Evolutionary conservation across 1,284 basidiomycete species (phyloP).

Genomic region (Ustilago curta): DNA sequence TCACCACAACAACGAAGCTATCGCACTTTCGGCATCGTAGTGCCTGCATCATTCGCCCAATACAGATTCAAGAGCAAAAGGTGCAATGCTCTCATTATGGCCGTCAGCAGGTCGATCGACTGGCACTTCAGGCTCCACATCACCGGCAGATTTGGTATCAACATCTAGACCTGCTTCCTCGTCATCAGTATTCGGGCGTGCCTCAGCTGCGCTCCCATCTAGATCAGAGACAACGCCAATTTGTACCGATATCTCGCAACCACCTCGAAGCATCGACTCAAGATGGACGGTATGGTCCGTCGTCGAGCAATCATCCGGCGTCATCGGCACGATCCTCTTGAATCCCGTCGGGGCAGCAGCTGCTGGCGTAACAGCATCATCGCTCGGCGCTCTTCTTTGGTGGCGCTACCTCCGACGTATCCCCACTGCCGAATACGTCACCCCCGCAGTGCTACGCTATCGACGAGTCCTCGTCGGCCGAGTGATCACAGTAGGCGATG

Average conservation of each 20-base stretch:
- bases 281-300: constrained; percentile 37
- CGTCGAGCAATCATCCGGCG: constrained; percentile 35
- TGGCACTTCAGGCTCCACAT: not conserved
- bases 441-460: constrained; percentile 59
- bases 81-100: constrained; percentile 14
- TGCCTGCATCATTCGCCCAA: not conserved
- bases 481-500: constrained; percentile 65
- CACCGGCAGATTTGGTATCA: constrained; percentile 2
- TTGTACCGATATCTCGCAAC: too few relatives aligned
- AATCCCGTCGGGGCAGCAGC: constrained; percentile 39
- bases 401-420: constrained; percentile 67
- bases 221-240: too few relatives aligned
- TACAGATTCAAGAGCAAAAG: not conserved
- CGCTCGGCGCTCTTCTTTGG: constrained; percentile 41
- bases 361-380: constrained; percentile 31
- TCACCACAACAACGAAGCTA: not conserved
- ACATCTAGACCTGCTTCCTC: not conserved
- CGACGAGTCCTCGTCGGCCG: constrained; percentile 61
- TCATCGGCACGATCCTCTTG: constrained; percentile 24
- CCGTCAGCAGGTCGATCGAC: constrained; percentile 7
- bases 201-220: not conserved
- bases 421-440: constrained; percentile 60
- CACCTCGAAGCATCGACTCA: not conserved
- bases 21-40: not conserved
- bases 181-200: not conserved